A percentile compares a stretch with the other conserved stretches of the same genome.
Evolutionary conservation across 257 asterid species (phyloP).

Genomic region (Cruciata laevipes): DNA sequence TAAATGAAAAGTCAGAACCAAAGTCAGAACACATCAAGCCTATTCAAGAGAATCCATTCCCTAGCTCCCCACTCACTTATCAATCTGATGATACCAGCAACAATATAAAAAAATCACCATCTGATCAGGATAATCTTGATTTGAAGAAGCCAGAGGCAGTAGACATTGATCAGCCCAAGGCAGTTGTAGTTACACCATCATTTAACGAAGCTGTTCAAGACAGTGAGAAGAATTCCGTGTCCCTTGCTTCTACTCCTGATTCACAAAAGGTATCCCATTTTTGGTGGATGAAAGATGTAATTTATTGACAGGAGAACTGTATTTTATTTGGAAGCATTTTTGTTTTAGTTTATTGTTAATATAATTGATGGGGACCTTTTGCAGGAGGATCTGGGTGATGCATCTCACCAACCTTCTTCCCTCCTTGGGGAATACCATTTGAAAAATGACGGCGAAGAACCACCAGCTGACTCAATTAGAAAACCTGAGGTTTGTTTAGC

Average conservation of each 20-base stretch:
- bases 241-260: slow-evolving; percentile 29
- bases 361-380: slow-evolving; percentile 29
- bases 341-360: not conserved
- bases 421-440: slow-evolving; percentile 70
- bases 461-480: slow-evolving; percentile 30
- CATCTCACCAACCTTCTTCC: slow-evolving; percentile 33
- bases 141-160: slow-evolving; percentile 34
- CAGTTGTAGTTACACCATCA: slow-evolving; percentile 30
- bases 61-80: slow-evolving; percentile 29
- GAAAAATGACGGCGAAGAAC: slow-evolving; percentile 35
- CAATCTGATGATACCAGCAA: slow-evolving; percentile 33
- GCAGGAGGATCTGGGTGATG: slow-evolving; percentile 44
- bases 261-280: slow-evolving; percentile 41
- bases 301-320: slow-evolving; percentile 1
- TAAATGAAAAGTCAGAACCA: slow-evolving; percentile 26
- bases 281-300: slow-evolving; percentile 15
- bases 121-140: slow-evolving; percentile 34
- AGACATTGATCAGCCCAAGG: slow-evolving; percentile 35
- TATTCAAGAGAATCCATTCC: slow-evolving; percentile 30
- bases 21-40: slow-evolving; percentile 26
- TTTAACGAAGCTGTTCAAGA: slow-evolving; percentile 29
- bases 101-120: slow-evolving; percentile 23
- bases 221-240: slow-evolving; percentile 29
- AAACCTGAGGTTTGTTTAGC: slow-evolving; percentile 28
- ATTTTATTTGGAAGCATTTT: slow-evolving; percentile 22